Conservation (phyloP, 2,329 filamentous ascomycete genomes). For the Graphilbum sp. region DNA sequence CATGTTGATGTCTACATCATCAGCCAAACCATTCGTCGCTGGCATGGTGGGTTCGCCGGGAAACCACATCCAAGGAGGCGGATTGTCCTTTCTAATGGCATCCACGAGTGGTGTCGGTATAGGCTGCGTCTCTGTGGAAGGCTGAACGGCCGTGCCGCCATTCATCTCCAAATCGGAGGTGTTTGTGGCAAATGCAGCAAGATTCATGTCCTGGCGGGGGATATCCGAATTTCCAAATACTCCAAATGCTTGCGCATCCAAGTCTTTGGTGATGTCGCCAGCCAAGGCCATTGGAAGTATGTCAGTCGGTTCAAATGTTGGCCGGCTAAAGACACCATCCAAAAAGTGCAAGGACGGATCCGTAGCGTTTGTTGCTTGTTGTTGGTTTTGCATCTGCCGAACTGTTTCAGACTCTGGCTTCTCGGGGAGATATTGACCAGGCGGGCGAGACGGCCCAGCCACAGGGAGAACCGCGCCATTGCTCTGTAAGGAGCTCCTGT, state of each 20-base stretch:
- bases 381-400: slow-evolving; percentile 1
- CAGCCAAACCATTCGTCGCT: slow-evolving; percentile 8
- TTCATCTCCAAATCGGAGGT: neutral
- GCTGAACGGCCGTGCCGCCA: slow-evolving; percentile 1
- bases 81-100: slow-evolving; percentile 28
- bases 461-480: no score
- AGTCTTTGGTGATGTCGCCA: slow-evolving; percentile 5
- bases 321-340: slow-evolving; percentile 20
- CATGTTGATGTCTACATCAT: slow-evolving; percentile 19
- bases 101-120: slow-evolving; percentile 16
- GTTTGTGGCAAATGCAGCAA: slow-evolving; percentile 5
- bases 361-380: slow-evolving; percentile 1
- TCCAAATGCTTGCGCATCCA: slow-evolving; percentile 3
- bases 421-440: no score
- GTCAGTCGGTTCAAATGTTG: slow-evolving; percentile 19
- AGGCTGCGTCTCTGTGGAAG: no score
- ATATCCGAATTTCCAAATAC: slow-evolving; percentile 6
- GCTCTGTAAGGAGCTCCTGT: neutral
- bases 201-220: slow-evolving; percentile 8
- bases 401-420: no score
- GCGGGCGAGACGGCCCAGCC: no score
- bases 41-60: slow-evolving; percentile 5
- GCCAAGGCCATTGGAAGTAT: slow-evolving; percentile 15
- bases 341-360: slow-evolving; percentile 15
- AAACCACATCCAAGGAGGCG: slow-evolving; percentile 39